A percentile compares a stretch with the other conserved stretches of the same genome.
Evolutionary conservation across 768 basidiomycete species (phyloP).

Genomic region (Phanerochaete carnosa): DNA sequence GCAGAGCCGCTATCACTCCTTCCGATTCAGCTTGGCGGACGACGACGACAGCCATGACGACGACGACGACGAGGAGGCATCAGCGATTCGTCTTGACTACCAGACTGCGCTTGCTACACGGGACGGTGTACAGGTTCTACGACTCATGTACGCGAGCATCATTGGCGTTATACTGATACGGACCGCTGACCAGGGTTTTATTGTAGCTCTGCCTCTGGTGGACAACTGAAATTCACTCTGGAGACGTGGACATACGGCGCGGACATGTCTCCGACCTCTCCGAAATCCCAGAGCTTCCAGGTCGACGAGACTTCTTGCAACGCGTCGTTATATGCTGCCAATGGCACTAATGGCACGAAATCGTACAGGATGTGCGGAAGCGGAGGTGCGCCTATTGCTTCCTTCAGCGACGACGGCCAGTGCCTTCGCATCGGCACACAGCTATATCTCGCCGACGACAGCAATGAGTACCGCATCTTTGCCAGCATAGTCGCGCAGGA

Average conservation of each 20-base stretch:
- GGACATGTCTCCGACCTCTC: not conserved
- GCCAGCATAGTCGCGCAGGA: not conserved
- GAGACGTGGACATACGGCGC: not conserved
- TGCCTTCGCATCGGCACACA: constrained; percentile 11
- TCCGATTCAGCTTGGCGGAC: not conserved
- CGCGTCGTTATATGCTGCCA: not conserved
- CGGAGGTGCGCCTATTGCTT: not conserved
- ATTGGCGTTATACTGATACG: not conserved
- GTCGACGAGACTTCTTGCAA: not conserved
- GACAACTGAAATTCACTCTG: not conserved
- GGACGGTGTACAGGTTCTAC: not conserved
- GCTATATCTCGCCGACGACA: not conserved
- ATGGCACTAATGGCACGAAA: not conserved
- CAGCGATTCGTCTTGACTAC: not conserved
- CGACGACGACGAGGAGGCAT: not conserved
- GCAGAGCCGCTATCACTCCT: constrained; percentile 4
- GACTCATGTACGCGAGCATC: not conserved
- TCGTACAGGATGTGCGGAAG: not conserved
- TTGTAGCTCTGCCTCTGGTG: not conserved
- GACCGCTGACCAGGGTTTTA: not conserved
- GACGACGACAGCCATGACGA: too few species aligned
- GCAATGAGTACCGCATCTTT: not conserved
- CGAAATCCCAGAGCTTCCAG: not conserved
- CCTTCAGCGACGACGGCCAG: not conserved
- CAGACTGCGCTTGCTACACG: not conserved